Evolutionary conservation across 2,329 filamentous ascomycete species (phyloP).

Genomic region (Verticillium albo-atrum): DNA sequence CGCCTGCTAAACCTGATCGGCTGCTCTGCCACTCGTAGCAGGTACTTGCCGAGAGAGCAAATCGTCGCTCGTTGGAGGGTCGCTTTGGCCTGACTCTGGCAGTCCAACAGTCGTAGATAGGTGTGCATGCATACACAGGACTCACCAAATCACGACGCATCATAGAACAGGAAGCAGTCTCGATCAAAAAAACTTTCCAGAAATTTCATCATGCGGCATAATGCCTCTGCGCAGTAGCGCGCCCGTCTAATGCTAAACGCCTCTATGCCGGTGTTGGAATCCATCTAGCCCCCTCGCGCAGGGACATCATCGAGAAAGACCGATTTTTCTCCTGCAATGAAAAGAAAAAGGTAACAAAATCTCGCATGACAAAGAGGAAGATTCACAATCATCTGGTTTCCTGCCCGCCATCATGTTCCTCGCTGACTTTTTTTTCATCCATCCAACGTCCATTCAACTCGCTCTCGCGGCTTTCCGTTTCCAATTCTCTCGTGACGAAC

Average conservation of each 20-base stretch:
- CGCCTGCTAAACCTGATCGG: too few relatives aligned
- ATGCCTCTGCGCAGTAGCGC: not conserved
- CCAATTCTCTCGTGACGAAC: not conserved
- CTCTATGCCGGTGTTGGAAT: not conserved
- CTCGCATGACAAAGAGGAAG: not conserved
- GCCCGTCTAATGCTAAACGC: slow-evolving; percentile 1
- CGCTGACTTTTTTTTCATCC: slow-evolving; percentile 6
- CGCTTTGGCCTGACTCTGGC: too few relatives aligned
- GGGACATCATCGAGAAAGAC: not conserved
- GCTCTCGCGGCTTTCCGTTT: not conserved
- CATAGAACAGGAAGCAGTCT: too few relatives aligned
- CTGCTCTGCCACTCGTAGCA: too few relatives aligned
- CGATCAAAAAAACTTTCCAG: not conserved
- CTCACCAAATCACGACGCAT: too few relatives aligned
- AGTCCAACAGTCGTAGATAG: too few relatives aligned
- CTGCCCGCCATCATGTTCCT: slow-evolving; percentile 9
- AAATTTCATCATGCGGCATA: not conserved
- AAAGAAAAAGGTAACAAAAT: not conserved
- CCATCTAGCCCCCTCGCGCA: not conserved
- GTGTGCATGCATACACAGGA: too few relatives aligned
- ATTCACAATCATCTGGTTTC: slow-evolving; percentile 2
- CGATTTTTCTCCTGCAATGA: not conserved
- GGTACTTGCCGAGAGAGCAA: too few relatives aligned
- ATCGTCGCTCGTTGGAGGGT: too few relatives aligned
- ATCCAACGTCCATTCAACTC: slow-evolving; percentile 3